A percentile compares a stretch with the other conserved stretches of the same genome.
These are phyloP conservation scores for Termitomyces sp. DNA, from an alignment of 768 basidiomycete genomes.

Conservation along the genomic window DNA sequence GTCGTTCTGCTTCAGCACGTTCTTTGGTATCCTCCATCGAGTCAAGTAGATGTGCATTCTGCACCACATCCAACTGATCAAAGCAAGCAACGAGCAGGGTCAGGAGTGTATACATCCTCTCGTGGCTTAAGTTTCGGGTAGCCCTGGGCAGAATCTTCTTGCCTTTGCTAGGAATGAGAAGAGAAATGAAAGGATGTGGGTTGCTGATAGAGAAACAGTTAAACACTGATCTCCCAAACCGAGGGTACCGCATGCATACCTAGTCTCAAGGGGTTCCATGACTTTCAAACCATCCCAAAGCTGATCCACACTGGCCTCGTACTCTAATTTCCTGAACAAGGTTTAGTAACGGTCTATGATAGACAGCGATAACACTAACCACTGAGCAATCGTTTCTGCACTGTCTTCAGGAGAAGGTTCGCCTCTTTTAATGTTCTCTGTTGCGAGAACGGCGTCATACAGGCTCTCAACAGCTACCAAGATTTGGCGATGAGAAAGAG, in stretches of 20 bases:
- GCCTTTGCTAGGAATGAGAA: slow-evolving; percentile 84
- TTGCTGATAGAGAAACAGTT: slow-evolving; percentile 41
- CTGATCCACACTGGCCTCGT: slow-evolving; percentile 52
- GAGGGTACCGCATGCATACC: slow-evolving; percentile 52
- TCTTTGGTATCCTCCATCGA: slow-evolving; percentile 53
- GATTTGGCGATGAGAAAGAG: slow-evolving; percentile 73
- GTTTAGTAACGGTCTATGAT: neutral
- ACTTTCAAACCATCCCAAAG: slow-evolving; percentile 82
- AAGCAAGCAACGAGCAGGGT: slow-evolving; percentile 94
- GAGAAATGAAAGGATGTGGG: slow-evolving; percentile 95
- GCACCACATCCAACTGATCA: slow-evolving; percentile 87
- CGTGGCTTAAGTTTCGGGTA: slow-evolving; percentile 72
- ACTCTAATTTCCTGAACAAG: slow-evolving; percentile 46
- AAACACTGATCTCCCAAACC: neutral
- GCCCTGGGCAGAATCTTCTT: slow-evolving; percentile 89
- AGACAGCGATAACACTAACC: slow-evolving; percentile 30
- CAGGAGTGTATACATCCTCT: slow-evolving; percentile 80
- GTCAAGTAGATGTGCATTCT: slow-evolving; percentile 69
- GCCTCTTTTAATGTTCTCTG: slow-evolving; percentile 81
- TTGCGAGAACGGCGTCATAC: slow-evolving; percentile 77
- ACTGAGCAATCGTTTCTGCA: slow-evolving; percentile 33
- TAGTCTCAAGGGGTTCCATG: slow-evolving; percentile 91
- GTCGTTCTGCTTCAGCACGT: slow-evolving; percentile 67
- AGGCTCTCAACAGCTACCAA: slow-evolving; percentile 76
- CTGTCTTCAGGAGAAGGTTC: slow-evolving; percentile 63